Base-by-base conservation (phyloP, 768 basidiomycete genomes). In the Coprinopsis marcescibilis region DNA sequence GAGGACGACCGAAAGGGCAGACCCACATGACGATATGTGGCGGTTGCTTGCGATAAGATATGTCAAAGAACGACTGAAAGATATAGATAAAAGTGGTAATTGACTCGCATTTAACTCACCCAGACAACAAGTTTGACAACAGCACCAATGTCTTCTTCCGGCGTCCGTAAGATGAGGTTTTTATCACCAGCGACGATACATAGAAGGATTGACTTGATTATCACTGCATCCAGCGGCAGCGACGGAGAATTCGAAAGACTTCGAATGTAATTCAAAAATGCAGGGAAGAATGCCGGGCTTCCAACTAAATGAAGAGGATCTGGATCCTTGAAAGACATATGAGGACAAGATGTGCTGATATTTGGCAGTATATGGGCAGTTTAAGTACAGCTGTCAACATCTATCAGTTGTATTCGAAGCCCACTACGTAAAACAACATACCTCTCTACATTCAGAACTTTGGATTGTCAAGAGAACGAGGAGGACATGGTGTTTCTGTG, bases 131-230 rank as follows among this genome's bases (percentile, higher is more conserved):
- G 66, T 55, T 75, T 80, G 26, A 74, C 71, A 21, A 85, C 78
- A 6, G 80, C 58, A 20, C 69, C 57, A 25, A 87, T 63, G 49
- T 89, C 87, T 45, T 85, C 81, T 52, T 82, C 80, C 10, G 68
- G 69, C 1, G 83, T 77, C 35, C 81, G 72, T 14, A 89, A 65
- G 46, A 89, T 69, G 23, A 89, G 64, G 59, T 86, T 71, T 52
- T 74, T 80, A 54, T 81, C 68, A 1, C 77, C 77, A 2, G 83
- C 71, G 27, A 84, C 65, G 38, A 88, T 67, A 58, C 76, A 84
- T 3, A 83, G 72, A 24, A 88, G 72, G 13, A 87, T 64, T 17
- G 81, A 78, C 58, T 82, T 83, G 17, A 87, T 62, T 33, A 86
- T 72, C 43, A 78, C 73, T 8, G 76, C 69, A 43, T 88, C 83